A percentile compares a stretch with the other conserved stretches of the same genome.
Evolutionary conservation across 805 yeast genomes (phyloP).

Genomic region (Helenozyma baotianmanensis): DNA sequence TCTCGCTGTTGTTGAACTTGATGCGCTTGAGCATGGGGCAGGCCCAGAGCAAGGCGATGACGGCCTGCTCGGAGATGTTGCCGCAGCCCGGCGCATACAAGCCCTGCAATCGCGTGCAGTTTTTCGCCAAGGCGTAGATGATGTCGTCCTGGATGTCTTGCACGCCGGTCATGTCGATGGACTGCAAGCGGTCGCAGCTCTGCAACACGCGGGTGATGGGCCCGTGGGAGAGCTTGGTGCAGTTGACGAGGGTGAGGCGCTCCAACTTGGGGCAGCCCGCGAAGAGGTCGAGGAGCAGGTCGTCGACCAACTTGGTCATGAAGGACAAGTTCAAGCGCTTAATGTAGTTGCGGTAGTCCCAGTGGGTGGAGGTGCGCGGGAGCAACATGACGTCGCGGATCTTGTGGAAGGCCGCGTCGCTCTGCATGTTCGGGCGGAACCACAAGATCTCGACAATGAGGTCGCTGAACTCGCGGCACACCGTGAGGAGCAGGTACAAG

Average conservation of each 20-base stretch:
- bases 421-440: conserved; percentile 76
- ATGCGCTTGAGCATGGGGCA: conserved; percentile 80
- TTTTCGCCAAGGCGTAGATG: conserved; percentile 58
- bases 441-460: conserved; percentile 75
- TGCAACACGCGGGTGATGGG: conserved; percentile 60
- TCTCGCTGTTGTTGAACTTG: conserved; percentile 67
- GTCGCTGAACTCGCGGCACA: conserved; percentile 78
- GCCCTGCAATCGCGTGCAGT: conserved; percentile 80
- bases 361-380: conserved; percentile 46
- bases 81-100: conserved; percentile 84
- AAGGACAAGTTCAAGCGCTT: conserved; percentile 77
- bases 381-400: conserved; percentile 52
- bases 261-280: conserved; percentile 74
- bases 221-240: conserved; percentile 55
- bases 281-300: conserved; percentile 56
- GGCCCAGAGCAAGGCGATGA: conserved; percentile 50
- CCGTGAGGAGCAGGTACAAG: conserved; percentile 57
- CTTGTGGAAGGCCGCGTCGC: conserved; percentile 44
- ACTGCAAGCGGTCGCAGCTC: conserved; percentile 69
- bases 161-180: conserved; percentile 84
- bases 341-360: conserved; percentile 66
- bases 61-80: conserved; percentile 60
- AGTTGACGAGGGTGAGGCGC: conserved; percentile 79
- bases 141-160: conserved; percentile 61
- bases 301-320: conserved; percentile 64